Evolutionary conservation across 78 protist species (phyloP).

Genomic region (Pigoraptor vietnamica): DNA sequence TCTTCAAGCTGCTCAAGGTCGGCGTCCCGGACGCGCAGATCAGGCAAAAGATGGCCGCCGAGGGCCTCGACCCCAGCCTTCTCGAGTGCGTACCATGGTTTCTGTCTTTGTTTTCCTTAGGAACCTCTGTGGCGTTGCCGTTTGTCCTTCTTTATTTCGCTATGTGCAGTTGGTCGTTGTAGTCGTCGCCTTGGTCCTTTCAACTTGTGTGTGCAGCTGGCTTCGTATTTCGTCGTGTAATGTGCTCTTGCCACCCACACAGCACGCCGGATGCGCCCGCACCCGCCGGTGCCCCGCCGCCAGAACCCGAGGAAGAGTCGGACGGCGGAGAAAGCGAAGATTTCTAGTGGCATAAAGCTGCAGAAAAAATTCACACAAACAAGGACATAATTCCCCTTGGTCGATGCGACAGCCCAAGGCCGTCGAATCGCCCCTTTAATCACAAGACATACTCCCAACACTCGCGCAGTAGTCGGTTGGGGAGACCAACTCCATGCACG

Average conservation of each 20-base stretch:
- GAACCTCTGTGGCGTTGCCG: not conserved
- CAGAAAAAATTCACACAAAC: too few relatives aligned
- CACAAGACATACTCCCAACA: too few relatives aligned
- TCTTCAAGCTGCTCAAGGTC: conserved; percentile 1
- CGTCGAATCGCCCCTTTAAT: too few relatives aligned
- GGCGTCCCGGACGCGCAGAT: not conserved
- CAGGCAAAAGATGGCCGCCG: not conserved
- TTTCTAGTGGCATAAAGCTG: not conserved
- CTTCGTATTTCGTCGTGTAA: too few relatives aligned
- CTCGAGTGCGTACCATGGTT: not conserved
- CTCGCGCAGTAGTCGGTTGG: too few relatives aligned
- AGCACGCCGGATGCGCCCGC: not conserved
- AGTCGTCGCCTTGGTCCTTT: too few relatives aligned
- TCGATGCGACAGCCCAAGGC: too few relatives aligned
- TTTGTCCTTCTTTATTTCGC: not conserved
- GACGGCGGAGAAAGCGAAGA: not conserved
- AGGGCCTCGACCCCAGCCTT: conserved; percentile 4
- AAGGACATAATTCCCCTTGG: too few relatives aligned
- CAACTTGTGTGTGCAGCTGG: too few relatives aligned
- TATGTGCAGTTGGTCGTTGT: too few relatives aligned
- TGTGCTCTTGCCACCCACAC: not conserved
- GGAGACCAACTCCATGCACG: too few relatives aligned
- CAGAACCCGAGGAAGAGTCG: not conserved
- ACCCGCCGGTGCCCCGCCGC: not conserved
- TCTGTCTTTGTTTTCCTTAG: not conserved